Percentiles rank a stretch among this genome's conserved stretches.
These are phyloP conservation scores for Acidomyces sp. DNA, from an alignment of 495 filamentous ascomycete species.

Conservation along the genomic window DNA sequence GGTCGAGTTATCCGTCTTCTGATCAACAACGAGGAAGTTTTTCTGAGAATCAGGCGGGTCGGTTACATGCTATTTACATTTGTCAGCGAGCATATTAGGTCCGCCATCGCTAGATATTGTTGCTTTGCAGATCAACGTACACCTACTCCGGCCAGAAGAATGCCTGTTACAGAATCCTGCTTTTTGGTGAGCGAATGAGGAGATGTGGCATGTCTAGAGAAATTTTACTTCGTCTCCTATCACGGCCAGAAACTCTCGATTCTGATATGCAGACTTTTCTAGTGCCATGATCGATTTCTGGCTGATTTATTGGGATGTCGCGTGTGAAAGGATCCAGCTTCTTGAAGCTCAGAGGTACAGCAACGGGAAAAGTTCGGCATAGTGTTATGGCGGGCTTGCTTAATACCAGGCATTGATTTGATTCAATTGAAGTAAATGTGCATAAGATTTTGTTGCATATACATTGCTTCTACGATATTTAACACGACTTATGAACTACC, in stretches of 20 bases:
- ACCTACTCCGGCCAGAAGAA: constrained; percentile 88
- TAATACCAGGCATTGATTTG: no score
- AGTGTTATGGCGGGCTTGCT: no score
- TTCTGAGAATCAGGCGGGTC: constrained; percentile 72
- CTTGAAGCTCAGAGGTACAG: no score
- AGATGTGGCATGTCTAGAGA: constrained; percentile 11
- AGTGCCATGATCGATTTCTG: constrained; percentile 29
- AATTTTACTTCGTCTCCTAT: constrained; percentile 97
- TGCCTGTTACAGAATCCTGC: constrained; percentile 83
- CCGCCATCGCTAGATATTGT: no score
- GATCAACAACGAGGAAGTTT: constrained; percentile 94
- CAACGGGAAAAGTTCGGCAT: no score
- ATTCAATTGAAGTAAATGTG: no score
- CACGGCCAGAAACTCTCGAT: constrained; percentile 90
- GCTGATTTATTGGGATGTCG: no score
- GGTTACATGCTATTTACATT: constrained; percentile 52
- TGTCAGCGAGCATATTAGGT: not conserved
- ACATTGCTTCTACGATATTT: no score
- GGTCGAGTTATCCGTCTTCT: constrained; percentile 71
- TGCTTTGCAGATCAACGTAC: no score
- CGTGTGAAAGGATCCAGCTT: no score
- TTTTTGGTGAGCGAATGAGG: constrained; percentile 14
- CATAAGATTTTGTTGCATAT: no score
- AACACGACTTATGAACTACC: no score
- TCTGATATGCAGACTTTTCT: constrained; percentile 54